A percentile compares a stretch with the other conserved stretches of the same genome.
phyloP scores from a whole-genome alignment of 805 yeast genomes.

The Metschnikowia vanudenii region DNA sequence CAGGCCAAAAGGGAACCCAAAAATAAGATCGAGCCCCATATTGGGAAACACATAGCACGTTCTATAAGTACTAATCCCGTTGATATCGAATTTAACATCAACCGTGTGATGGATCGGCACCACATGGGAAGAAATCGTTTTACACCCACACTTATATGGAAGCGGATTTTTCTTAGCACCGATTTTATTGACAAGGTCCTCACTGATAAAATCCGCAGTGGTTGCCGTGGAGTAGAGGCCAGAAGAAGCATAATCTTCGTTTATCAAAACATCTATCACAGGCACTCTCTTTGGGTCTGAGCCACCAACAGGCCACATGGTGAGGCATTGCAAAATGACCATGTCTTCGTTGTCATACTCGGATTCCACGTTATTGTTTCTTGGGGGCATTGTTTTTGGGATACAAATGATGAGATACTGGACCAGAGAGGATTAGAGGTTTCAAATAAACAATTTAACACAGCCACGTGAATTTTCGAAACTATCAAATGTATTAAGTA shows the following conservation, averaged over 20 bases:
- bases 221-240: background rate
- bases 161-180: conserved; percentile 1
- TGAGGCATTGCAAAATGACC: no score
- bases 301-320: background rate
- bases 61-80: background rate
- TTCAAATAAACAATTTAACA: no score
- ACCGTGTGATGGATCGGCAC: background rate
- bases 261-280: background rate
- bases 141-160: conserved; percentile 1
- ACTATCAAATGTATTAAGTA: no score
- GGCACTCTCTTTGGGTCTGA: background rate
- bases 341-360: no score
- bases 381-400: no score
- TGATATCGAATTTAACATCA: background rate
- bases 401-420: no score
- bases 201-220: background rate
- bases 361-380: no score
- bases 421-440: no score
- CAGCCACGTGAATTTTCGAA: no score
- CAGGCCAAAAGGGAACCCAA: background rate
- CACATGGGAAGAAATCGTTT: background rate
- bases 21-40: background rate
- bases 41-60: background rate
- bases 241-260: background rate
- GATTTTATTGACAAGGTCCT: background rate